phyloP scores from a whole-genome alignment of 306 rosid genomes.

The Medicago lupulina region DNA sequence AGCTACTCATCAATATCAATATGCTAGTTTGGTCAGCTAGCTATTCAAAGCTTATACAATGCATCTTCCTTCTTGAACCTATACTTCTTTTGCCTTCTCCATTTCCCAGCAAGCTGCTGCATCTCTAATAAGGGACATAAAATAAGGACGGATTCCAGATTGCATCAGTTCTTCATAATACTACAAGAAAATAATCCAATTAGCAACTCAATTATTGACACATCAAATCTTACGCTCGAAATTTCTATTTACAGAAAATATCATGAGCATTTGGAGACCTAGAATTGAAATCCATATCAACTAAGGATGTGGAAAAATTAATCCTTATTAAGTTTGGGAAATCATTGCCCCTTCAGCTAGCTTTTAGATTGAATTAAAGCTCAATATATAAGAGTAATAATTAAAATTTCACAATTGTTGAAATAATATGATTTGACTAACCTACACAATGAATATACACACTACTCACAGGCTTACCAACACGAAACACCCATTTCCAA shows the following conservation, averaged over 20 bases:
- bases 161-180: constrained; percentile 67
- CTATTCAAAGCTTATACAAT: background rate
- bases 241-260: constrained; percentile 18
- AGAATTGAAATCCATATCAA: background rate
- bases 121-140: constrained; percentile 73
- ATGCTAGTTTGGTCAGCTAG: no score
- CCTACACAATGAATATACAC: background rate
- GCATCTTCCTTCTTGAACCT: constrained; percentile 17
- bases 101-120: constrained; percentile 70
- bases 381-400: background rate
- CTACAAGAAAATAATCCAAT: constrained; percentile 54
- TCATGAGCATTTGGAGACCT: no score
- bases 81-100: constrained; percentile 91
- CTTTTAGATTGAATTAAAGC: background rate
- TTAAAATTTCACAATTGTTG: background rate
- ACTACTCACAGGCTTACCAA: background rate
- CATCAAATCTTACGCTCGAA: constrained; percentile 19
- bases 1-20: no score
- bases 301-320: background rate
- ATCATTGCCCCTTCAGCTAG: background rate
- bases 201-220: constrained; percentile 43
- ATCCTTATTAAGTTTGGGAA: background rate
- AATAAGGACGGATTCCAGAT: constrained; percentile 49
- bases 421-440: background rate
- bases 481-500: background rate